Evolutionary conservation across 441 rosid genomes (phyloP).

Genomic region (Flueggea neowawraea): DNA sequence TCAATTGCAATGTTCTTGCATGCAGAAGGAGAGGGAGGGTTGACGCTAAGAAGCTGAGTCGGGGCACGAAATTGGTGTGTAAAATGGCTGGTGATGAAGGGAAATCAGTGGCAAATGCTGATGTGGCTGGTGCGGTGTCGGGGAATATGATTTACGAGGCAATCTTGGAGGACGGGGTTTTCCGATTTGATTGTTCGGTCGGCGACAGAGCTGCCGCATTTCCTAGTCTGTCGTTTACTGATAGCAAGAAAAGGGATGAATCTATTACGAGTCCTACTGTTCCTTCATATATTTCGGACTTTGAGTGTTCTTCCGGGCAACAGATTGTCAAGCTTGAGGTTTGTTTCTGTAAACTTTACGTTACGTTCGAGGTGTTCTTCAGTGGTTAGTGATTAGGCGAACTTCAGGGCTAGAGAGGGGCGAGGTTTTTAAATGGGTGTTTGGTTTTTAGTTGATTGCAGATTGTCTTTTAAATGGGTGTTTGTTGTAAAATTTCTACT

Average conservation of each 20-base stretch:
- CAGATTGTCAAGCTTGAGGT: conserved; percentile 82
- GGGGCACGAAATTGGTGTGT: conserved; percentile 8
- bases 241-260: conserved; percentile 51
- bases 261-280: conserved; percentile 29
- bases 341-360: not conserved
- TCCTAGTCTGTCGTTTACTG: conserved; percentile 76
- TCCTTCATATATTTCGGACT: conserved; percentile 60
- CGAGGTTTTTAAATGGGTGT: not conserved
- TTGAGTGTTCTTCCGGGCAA: conserved; percentile 33
- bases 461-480: too few relatives aligned
- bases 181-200: conserved; percentile 69
- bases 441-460: too few relatives aligned
- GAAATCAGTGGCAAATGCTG: conserved; percentile 27
- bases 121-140: conserved; percentile 25
- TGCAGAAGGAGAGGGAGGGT: too few relatives aligned
- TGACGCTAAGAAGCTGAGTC: too few relatives aligned
- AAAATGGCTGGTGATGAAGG: conserved; percentile 42
- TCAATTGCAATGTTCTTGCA: too few relatives aligned
- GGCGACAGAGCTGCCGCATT: conserved; percentile 48
- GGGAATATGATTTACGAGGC: conserved; percentile 68
- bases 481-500: too few relatives aligned
- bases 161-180: conserved; percentile 72
- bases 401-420: not conserved
- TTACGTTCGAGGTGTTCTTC: not conserved
- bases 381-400: not conserved